Base-by-base conservation (phyloP, 805 yeast genomes). In the Saccharomycopsis selenospora region DNA sequence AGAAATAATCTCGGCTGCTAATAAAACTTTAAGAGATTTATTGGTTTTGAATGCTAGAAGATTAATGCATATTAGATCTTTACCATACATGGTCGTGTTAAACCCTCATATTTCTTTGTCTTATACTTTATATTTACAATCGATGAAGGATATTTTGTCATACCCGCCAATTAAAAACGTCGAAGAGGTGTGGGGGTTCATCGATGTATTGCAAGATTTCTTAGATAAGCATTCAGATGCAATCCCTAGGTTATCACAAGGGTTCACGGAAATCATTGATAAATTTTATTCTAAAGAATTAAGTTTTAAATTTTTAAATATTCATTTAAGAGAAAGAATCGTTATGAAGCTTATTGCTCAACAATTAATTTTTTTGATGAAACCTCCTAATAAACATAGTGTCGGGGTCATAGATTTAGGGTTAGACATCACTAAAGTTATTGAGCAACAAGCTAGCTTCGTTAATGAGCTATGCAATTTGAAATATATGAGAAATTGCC, bases 61-160 rank as follows among this genome's bases (percentile, higher is more conserved):
- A 53, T 63, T 89, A 14, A 72, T 74, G 27, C 82, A 82, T 25
- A 78, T 91, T 55, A 75, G 91, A 54, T 69, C 74, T 40, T 67
- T 91, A 47, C 96, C 96, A 0, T 91, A 88, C 62, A 74, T 90
- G 56, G 88, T 83, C 42, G 82, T 89, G 48, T 65, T 91, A 53
- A 91, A 91, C 61, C 97, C 97, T 4, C 79, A 86, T 58, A 82
- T 91, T 45, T 83, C 91, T 8, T 78, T 77, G 56, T 82, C 85
- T 20, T 87, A 88, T 67, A 72, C 77, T 57, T 66, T 82, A 43
- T 91, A 91, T 66, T 67, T 87, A 54, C 71, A 78, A 49, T 82
- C 95, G 2, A 74, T 88, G 68, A 68, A 75, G 45, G 68, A 75
- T 3, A 57, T 81, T 45, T 57, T 75, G 22, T 59, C 68, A 2